Evolutionary conservation across 306 rosid genomes (phyloP), one percentile per base, ranked within the genome.

Genomic region (Carpinus viminea): DNA sequence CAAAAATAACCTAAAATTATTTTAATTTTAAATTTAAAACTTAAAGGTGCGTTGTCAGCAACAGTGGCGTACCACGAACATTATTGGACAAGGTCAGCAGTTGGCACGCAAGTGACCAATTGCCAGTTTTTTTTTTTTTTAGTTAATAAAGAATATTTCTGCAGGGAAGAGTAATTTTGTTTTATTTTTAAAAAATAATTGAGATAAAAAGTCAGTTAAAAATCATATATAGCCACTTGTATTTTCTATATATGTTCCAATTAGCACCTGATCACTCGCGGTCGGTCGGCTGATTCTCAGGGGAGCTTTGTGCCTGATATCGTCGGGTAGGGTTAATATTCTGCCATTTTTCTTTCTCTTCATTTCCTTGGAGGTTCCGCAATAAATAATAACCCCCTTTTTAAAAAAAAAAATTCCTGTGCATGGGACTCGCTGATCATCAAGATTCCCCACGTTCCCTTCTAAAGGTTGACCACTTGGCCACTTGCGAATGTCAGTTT

Each of bases 401-500:
- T 12, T 28, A 28, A n/a, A n/a, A n/a, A n/a, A n/a, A n/a, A n/a
- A n/a, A n/a, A n/a, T 31, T 31, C 12, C 36, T 28, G 8, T 28
- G 43, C 60, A 55, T 55, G 69, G 68, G 69, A 20, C n/a, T 31
- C 41, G 4, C 38, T 62, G 47, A 36, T 6, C 1, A 18, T 6
- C 1, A 41, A 18, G 48, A 66, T 18, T 41, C 72, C 51, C 72
- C 26, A 41, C 50, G 20, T 66, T 16, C 36, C 68, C 17, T 64
- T 15, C 60, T 53, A 38, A 38, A 62, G 53, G 53, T 52, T 71
- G 47, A 34, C 70, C 68, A 81, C 81, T 76, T 76, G 77, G 28
- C 56, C 56, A 43, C 77, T 80, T 41, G 80, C 47, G 69, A 43
- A 28, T 64, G 21, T 50, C 48, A 52, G 46, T 28, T 28, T 26